A percentile compares a stretch with the other conserved stretches of the same genome.
These are phyloP conservation scores for Amanita fuliginea DNA, from an alignment of 768 basidiomycete species.

Conservation along the genomic window DNA sequence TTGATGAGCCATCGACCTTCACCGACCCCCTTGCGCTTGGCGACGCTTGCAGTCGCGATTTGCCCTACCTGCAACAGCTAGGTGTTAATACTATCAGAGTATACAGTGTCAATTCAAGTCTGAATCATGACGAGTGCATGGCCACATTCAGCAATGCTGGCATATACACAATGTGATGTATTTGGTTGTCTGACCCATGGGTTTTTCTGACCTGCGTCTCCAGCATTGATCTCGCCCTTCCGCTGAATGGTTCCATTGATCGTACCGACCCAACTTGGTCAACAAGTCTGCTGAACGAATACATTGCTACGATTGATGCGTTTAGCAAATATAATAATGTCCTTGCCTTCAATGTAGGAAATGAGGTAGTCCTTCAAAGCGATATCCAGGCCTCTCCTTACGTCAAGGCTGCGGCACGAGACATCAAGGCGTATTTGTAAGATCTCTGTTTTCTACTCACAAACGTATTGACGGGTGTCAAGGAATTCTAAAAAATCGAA, in stretches of 20 bases:
- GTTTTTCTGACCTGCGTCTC: conserved; percentile 6
- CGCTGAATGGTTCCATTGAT: conserved; percentile 79
- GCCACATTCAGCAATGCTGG: conserved; percentile 57
- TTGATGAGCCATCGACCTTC: conserved; percentile 64
- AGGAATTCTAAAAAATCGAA: conserved; percentile 55
- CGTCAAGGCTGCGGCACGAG: conserved; percentile 87
- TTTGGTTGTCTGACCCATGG: conserved; percentile 1
- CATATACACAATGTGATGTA: conserved; percentile 79
- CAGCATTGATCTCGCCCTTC: conserved; percentile 81
- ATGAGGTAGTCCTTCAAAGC: conserved; percentile 55
- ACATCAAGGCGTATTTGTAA: conserved; percentile 76
- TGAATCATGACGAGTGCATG: conserved; percentile 90
- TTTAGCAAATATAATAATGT: conserved; percentile 87
- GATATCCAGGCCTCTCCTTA: conserved; percentile 60
- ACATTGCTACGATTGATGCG: conserved; percentile 63
- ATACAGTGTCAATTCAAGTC: conserved; percentile 75
- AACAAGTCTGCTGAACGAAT: conserved; percentile 69
- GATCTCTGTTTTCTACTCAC: neutral
- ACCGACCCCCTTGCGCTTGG: conserved; percentile 67
- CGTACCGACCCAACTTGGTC: conserved; percentile 67
- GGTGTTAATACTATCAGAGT: conserved; percentile 75
- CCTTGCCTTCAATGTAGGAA: conserved; percentile 83
- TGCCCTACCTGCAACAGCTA: conserved; percentile 66
- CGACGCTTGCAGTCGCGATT: conserved; percentile 63
- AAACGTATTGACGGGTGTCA: conserved; percentile 7